phyloP scores from a whole-genome alignment of 495 filamentous ascomycete genomes.

The Daldinia vernicosa region DNA sequence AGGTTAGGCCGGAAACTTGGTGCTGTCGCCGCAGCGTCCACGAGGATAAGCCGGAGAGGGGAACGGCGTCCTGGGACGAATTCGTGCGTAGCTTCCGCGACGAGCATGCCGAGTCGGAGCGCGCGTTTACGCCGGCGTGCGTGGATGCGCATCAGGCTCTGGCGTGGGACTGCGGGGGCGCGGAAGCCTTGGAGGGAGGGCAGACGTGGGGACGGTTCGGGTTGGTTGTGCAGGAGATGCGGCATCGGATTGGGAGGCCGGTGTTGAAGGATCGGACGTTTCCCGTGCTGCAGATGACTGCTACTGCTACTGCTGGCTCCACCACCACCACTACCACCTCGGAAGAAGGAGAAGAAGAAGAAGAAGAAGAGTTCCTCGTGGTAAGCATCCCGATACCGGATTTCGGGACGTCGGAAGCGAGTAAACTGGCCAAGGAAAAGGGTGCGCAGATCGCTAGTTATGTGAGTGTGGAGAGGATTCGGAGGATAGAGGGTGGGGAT shows the following conservation, averaged over 20 bases:
- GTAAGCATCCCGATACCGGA: slow-evolving; percentile 63
- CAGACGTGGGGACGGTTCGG: slow-evolving; percentile 59
- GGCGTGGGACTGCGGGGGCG: slow-evolving; percentile 60
- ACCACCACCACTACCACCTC: too few relatives aligned
- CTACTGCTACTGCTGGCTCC: slow-evolving; percentile 7
- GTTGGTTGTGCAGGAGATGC: slow-evolving; percentile 61
- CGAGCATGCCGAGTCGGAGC: slow-evolving; percentile 73
- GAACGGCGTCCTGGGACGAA: slow-evolving; percentile 72
- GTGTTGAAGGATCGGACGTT: slow-evolving; percentile 65
- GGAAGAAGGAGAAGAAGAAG: slow-evolving; percentile 2
- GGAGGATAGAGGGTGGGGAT: slow-evolving; percentile 37
- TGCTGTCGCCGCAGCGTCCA: slow-evolving; percentile 72
- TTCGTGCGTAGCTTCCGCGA: slow-evolving; percentile 68
- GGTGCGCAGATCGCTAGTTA: slow-evolving; percentile 64
- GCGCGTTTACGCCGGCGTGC: slow-evolving; percentile 75
- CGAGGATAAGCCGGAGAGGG: slow-evolving; percentile 58
- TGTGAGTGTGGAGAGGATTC: slow-evolving; percentile 68
- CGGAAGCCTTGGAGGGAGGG: slow-evolving; percentile 51
- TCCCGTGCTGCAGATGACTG: slow-evolving; percentile 59
- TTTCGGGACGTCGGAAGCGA: slow-evolving; percentile 47
- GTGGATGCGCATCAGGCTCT: slow-evolving; percentile 62
- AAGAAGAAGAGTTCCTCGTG: slow-evolving; percentile 58
- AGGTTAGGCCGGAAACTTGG: slow-evolving; percentile 67
- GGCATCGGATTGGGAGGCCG: slow-evolving; percentile 58
- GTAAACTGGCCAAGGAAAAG: slow-evolving; percentile 48